Conservation (phyloP, 2,329 filamentous ascomycete genomes). For the Didymella sp. region DNA sequence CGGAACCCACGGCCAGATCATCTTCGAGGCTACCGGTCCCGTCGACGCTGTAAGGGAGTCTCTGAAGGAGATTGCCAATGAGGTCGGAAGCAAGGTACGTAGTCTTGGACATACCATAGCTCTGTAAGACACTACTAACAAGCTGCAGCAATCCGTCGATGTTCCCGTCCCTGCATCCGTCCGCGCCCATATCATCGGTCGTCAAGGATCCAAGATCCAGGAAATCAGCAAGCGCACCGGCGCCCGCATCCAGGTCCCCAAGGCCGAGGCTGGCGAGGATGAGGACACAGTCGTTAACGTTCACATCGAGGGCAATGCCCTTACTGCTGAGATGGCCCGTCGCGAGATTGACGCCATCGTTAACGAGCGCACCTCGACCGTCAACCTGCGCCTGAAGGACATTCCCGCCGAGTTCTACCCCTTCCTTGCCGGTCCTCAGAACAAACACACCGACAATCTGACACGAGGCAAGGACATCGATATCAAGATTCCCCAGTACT, state of each 20-base stretch:
- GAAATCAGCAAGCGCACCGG: slow-evolving; percentile 87
- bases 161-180: slow-evolving; percentile 84
- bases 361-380: slow-evolving; percentile 81
- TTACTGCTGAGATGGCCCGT: slow-evolving; percentile 83
- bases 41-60: slow-evolving; percentile 85
- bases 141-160: slow-evolving; percentile 67
- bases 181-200: slow-evolving; percentile 90
- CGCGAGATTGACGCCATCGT: slow-evolving; percentile 87
- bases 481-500: slow-evolving; percentile 82
- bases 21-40: slow-evolving; percentile 85
- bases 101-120: background rate
- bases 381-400: slow-evolving; percentile 80
- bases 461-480: slow-evolving; percentile 78
- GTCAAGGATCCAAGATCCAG: slow-evolving; percentile 88
- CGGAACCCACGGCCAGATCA: slow-evolving; percentile 73
- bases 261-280: slow-evolving; percentile 79
- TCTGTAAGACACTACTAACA: slow-evolving; percentile 16
- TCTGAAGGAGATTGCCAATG: slow-evolving; percentile 84
- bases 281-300: slow-evolving; percentile 83
- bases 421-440: slow-evolving; percentile 85
- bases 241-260: slow-evolving; percentile 88
- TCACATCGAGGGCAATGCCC: slow-evolving; percentile 85
- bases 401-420: slow-evolving; percentile 94
- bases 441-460: slow-evolving; percentile 70
- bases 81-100: slow-evolving; percentile 83